Conservation (phyloP, 768 basidiomycete genomes). For the Naganishia vishniacii region DNA sequence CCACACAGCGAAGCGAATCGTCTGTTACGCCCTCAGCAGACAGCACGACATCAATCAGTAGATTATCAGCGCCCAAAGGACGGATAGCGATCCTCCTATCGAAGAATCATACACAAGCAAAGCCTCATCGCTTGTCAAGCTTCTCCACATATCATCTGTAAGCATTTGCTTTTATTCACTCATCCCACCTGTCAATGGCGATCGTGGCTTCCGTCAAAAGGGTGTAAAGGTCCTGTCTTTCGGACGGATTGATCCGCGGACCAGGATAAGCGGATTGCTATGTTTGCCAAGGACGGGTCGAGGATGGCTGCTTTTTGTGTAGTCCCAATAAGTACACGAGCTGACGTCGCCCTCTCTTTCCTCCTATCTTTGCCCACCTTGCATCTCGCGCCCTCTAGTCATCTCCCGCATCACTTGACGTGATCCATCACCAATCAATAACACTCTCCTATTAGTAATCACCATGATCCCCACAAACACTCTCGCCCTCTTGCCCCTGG, state of each 20-base stretch:
- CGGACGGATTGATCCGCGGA: neutral
- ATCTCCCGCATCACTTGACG: slow-evolving; percentile 8
- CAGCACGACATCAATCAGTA: neutral
- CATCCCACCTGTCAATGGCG: neutral
- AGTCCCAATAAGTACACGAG: neutral
- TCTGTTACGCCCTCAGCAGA: neutral
- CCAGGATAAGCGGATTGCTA: neutral
- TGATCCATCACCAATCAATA: neutral
- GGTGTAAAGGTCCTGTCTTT: neutral
- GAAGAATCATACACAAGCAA: neutral
- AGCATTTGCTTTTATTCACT: neutral
- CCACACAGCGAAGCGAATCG: neutral
- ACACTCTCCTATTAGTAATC: slow-evolving; percentile 18
- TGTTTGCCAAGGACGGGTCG: neutral
- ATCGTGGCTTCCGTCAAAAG: neutral
- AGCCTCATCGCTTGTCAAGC: neutral
- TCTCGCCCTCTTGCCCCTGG: slow-evolving; percentile 23
- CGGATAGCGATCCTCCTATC: neutral
- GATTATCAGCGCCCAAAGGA: neutral
- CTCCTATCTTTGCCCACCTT: neutral
- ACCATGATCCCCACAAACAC: slow-evolving; percentile 34
- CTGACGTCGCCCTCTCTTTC: neutral
- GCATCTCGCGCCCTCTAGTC: neutral
- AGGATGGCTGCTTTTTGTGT: neutral
- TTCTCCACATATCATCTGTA: neutral